A percentile compares a stretch with the other conserved stretches of the same genome.
Evolutionary conservation across 352 stramenopile species (phyloP).

Genomic region (Phytophthora cajani): DNA sequence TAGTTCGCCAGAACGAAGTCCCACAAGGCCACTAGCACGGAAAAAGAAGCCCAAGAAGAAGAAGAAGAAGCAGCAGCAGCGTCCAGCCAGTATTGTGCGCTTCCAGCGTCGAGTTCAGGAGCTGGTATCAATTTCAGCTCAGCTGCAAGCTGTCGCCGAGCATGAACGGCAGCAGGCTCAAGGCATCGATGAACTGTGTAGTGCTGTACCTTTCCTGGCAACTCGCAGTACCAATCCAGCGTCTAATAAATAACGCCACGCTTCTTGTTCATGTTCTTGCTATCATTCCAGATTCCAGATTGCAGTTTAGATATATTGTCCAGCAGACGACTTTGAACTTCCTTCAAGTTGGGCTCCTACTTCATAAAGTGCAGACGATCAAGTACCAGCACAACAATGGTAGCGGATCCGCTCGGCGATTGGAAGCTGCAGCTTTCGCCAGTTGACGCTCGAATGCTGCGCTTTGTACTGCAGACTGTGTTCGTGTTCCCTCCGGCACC

Average conservation of each 20-base stretch:
- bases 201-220: slow-evolving; percentile 4
- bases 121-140: slow-evolving; percentile 22
- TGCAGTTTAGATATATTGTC: slow-evolving; percentile 1
- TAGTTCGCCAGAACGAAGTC: background rate
- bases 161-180: slow-evolving; percentile 24
- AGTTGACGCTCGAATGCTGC: slow-evolving; percentile 6
- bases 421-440: slow-evolving; percentile 3
- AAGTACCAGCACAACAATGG: background rate
- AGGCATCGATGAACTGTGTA: slow-evolving; percentile 16
- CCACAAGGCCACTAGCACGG: background rate
- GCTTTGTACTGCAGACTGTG: slow-evolving; percentile 6
- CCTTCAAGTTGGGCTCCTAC: background rate
- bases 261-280: background rate
- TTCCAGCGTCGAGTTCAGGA: slow-evolving; percentile 26
- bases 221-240: background rate
- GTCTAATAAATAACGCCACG: background rate
- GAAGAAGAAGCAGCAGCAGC: slow-evolving; percentile 19
- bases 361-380: background rate
- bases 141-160: slow-evolving; percentile 17
- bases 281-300: background rate
- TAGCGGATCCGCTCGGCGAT: background rate
- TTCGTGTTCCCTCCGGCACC: background rate
- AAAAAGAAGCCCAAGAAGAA: slow-evolving; percentile 30
- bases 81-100: background rate
- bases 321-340: background rate